Conservation (phyloP, 148 eudicot species). For the Vaccinium vitisidaea region DNA sequence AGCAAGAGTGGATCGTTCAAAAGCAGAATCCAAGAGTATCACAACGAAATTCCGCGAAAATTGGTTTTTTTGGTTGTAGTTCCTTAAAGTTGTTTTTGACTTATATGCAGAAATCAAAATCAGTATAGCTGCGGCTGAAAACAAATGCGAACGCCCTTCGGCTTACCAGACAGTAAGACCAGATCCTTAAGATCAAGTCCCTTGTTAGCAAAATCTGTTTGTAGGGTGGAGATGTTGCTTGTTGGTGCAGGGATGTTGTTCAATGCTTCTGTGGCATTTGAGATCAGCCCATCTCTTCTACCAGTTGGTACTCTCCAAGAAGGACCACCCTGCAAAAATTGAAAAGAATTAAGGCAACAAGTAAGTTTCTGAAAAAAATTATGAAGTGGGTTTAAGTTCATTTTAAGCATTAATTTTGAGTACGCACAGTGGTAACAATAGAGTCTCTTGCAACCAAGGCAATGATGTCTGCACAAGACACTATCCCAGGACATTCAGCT, state of each 20-base stretch:
- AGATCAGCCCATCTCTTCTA: conserved; percentile 41
- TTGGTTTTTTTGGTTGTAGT: not conserved
- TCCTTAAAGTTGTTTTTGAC: not conserved
- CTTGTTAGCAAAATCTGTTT: conserved; percentile 33
- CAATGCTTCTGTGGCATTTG: conserved; percentile 38
- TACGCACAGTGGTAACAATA: conserved; percentile 35
- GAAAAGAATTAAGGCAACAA: not conserved
- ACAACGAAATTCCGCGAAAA: too few relatives aligned
- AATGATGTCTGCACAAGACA: conserved; percentile 51
- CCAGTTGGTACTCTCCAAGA: conserved; percentile 51
- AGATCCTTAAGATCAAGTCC: conserved; percentile 43
- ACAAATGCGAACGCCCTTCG: not conserved
- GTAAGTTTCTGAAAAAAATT: not conserved
- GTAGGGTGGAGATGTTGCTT: conserved; percentile 30
- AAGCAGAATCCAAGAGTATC: too few relatives aligned
- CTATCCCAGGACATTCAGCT: conserved; percentile 45
- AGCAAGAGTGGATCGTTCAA: too few relatives aligned
- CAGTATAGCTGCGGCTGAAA: not conserved
- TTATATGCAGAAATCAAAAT: not conserved
- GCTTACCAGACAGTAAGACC: conserved; percentile 42
- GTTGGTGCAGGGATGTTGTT: conserved; percentile 39
- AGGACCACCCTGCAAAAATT: conserved; percentile 34
- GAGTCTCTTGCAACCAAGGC: conserved; percentile 46
- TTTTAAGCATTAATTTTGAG: not conserved
- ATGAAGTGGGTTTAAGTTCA: not conserved